Conservation (phyloP, 345 rosid species). For the Geranium brycei region DNA sequence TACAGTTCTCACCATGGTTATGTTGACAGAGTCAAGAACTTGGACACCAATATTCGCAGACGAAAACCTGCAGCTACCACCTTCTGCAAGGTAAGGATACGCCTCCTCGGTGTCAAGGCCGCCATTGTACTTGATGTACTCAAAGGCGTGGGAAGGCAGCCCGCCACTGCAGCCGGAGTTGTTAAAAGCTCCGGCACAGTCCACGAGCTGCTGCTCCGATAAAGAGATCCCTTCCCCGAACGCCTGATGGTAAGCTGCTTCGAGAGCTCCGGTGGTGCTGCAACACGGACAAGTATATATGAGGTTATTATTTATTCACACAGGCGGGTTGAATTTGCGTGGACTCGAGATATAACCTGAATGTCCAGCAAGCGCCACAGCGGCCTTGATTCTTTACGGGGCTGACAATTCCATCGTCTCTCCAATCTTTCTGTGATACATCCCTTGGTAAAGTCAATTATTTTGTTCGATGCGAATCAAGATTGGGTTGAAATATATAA, state of each 20-base stretch:
- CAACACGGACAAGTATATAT: slow-evolving; percentile 3
- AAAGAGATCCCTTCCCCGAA: slow-evolving; percentile 67
- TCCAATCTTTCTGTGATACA: slow-evolving; percentile 78
- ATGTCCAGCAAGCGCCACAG: slow-evolving; percentile 99
- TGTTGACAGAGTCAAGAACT: slow-evolving; percentile 63
- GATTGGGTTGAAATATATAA: too few species aligned
- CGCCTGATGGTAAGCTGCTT: slow-evolving; percentile 95
- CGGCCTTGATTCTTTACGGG: slow-evolving; percentile 82
- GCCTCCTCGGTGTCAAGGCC: slow-evolving; percentile 92
- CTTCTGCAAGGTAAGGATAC: slow-evolving; percentile 61
- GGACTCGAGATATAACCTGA: slow-evolving; percentile 43
- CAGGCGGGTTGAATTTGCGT: neutral
- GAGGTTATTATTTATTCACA: neutral
- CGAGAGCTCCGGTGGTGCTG: slow-evolving; percentile 97
- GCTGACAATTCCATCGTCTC: slow-evolving; percentile 69
- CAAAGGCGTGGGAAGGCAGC: slow-evolving; percentile 95
- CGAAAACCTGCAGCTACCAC: slow-evolving; percentile 65
- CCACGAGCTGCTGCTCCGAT: slow-evolving; percentile 98
- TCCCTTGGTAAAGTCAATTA: too few species aligned
- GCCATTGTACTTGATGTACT: slow-evolving; percentile 79
- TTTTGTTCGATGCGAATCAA: neutral
- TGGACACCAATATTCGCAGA: slow-evolving; percentile 60
- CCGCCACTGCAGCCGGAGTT: slow-evolving; percentile 91
- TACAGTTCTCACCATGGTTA: slow-evolving; percentile 51
- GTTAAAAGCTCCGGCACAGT: slow-evolving; percentile 82